Conservation (phyloP, 352 stramenopile genomes). For the Elongisporangium prolatum region DNA sequence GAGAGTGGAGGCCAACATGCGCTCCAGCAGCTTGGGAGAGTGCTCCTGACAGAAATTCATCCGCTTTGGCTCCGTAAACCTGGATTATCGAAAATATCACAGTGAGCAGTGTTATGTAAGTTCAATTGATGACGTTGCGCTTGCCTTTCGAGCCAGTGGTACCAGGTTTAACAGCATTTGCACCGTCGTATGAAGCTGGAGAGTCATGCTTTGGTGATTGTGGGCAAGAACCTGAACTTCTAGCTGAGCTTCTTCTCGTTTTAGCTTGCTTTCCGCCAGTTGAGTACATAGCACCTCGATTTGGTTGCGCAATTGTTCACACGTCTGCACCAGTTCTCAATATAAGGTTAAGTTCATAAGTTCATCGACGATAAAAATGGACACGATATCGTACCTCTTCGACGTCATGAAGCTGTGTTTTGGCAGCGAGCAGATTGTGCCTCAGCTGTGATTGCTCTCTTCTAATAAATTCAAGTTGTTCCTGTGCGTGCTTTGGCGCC, state of each 20-base stretch:
- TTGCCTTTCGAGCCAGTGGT: slow-evolving; percentile 49
- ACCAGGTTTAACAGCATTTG: slow-evolving; percentile 73
- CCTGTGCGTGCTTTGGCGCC: slow-evolving; percentile 40
- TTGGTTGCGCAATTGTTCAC: slow-evolving; percentile 19
- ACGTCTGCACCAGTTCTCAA: slow-evolving; percentile 10
- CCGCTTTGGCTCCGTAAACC: slow-evolving; percentile 53
- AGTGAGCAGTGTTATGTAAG: neutral
- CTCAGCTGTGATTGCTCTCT: slow-evolving; percentile 50
- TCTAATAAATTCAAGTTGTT: slow-evolving; percentile 61
- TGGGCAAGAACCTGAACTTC: slow-evolving; percentile 42
- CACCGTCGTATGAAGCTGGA: slow-evolving; percentile 66
- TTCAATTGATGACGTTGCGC: neutral
- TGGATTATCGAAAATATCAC: slow-evolving; percentile 4
- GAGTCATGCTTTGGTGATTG: slow-evolving; percentile 68
- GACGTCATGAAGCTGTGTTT: slow-evolving; percentile 37
- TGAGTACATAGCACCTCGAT: slow-evolving; percentile 24
- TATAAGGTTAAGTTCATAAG: too few relatives aligned
- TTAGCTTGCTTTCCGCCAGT: slow-evolving; percentile 28
- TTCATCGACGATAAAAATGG: too few relatives aligned
- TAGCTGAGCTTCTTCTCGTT: slow-evolving; percentile 53
- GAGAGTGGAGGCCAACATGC: slow-evolving; percentile 1
- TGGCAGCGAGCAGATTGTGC: slow-evolving; percentile 37
- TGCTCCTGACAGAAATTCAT: slow-evolving; percentile 54
- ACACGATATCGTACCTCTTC: slow-evolving; percentile 35
- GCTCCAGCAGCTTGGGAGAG: slow-evolving; percentile 44